Evolutionary conservation across 306 rosid species (phyloP).

Genomic region (Quercus parvula): DNA sequence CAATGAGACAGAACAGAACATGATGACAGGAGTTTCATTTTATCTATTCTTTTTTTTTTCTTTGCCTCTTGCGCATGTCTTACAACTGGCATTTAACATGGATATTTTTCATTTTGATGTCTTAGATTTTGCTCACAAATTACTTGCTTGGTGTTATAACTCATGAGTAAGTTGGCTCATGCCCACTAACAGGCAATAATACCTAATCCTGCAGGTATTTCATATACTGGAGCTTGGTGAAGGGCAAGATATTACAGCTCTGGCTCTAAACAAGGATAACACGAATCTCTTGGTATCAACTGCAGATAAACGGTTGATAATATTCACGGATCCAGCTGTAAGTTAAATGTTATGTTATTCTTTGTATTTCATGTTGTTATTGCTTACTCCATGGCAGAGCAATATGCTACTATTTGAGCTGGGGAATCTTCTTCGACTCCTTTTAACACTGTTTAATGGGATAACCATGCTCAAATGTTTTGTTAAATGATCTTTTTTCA

Average conservation of each 20-base stretch:
- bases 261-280: slow-evolving; percentile 79
- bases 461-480: not conserved
- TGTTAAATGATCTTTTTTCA: not conserved
- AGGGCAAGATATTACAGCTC: slow-evolving; percentile 87
- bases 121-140: not conserved
- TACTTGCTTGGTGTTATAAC: not conserved
- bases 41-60: not conserved
- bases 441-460: not conserved
- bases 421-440: not conserved
- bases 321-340: slow-evolving; percentile 93
- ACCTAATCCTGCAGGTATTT: slow-evolving; percentile 54
- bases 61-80: not conserved
- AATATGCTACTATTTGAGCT: not conserved
- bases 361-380: not conserved
- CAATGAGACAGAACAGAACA: not conserved
- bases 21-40: not conserved
- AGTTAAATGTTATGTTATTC: slow-evolving; percentile 32
- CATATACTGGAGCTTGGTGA: slow-evolving; percentile 62
- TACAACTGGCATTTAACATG: not conserved
- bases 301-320: slow-evolving; percentile 68
- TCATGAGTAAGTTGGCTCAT: slow-evolving; percentile 3
- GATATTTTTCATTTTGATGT: not conserved
- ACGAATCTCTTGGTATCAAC: slow-evolving; percentile 95
- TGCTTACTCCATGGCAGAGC: not conserved
- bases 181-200: slow-evolving; percentile 1